Conservation (phyloP, 2,329 filamentous ascomycete species). For the Scedosporium apiospermum region DNA sequence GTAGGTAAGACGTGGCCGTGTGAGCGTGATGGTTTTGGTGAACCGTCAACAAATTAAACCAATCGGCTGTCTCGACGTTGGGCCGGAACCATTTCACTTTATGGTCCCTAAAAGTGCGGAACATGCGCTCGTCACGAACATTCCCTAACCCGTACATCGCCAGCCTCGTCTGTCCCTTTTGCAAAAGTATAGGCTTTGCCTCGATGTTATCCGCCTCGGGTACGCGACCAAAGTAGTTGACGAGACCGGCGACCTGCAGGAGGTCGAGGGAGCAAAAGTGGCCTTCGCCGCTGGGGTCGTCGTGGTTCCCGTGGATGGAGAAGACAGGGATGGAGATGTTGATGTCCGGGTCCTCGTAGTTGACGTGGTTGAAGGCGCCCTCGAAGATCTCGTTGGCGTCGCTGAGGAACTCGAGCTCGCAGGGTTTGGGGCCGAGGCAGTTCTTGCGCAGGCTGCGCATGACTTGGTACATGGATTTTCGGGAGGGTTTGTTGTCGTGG, state of each 20-base stretch:
- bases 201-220: slow-evolving; percentile 90
- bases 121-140: slow-evolving; percentile 88
- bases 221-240: slow-evolving; percentile 93
- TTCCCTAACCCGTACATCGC: slow-evolving; percentile 93
- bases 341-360: slow-evolving; percentile 95
- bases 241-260: slow-evolving; percentile 77
- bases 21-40: slow-evolving; percentile 95
- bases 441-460: slow-evolving; percentile 92
- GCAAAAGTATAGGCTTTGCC: slow-evolving; percentile 81
- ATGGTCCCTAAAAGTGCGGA: slow-evolving; percentile 84
- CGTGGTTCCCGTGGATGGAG: slow-evolving; percentile 96
- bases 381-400: slow-evolving; percentile 88
- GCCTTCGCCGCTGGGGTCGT: slow-evolving; percentile 94
- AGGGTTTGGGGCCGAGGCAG: slow-evolving; percentile 90
- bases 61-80: slow-evolving; percentile 56
- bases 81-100: slow-evolving; percentile 92
- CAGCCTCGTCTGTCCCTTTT: slow-evolving; percentile 88
- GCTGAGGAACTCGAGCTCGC: slow-evolving; percentile 87
- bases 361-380: slow-evolving; percentile 84
- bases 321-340: slow-evolving; percentile 97
- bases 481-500: slow-evolving; percentile 94
- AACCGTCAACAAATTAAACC: slow-evolving; percentile 92
- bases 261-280: slow-evolving; percentile 86
- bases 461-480: slow-evolving; percentile 93
- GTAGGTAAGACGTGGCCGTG: slow-evolving; percentile 85